Conservation (phyloP, 331 rosid genomes). For the Telfairia occidentalis region DNA sequence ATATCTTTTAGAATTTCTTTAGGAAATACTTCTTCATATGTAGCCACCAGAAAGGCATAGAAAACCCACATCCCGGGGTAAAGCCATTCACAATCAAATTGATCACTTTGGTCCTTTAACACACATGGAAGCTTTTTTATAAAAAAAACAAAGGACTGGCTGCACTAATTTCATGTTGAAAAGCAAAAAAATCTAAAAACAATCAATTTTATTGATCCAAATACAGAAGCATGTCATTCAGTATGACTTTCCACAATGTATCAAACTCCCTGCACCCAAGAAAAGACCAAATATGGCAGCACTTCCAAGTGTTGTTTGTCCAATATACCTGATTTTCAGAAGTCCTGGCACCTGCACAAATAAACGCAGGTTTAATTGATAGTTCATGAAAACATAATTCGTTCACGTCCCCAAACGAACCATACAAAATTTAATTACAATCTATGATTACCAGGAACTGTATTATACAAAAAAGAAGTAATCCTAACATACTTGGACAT, state of each 20-base stretch:
- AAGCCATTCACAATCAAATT: background rate
- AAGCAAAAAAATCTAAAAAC: background rate
- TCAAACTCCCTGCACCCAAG: conserved; percentile 86
- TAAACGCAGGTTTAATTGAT: background rate
- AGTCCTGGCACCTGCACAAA: conserved; percentile 72
- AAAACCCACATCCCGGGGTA: background rate
- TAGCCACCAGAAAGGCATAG: background rate
- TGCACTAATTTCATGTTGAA: conserved; percentile 1
- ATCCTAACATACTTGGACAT: background rate
- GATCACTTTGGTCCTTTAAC: background rate
- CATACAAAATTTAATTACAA: background rate
- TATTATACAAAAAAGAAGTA: background rate
- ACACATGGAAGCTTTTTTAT: background rate
- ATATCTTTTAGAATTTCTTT: background rate
- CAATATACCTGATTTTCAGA: conserved; percentile 72
- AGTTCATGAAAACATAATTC: background rate
- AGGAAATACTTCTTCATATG: background rate
- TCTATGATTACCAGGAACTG: background rate
- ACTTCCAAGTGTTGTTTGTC: conserved; percentile 74
- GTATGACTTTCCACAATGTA: conserved; percentile 90
- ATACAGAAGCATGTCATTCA: conserved; percentile 6
- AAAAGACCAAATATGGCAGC: conserved; percentile 80
- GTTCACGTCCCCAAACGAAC: too few species aligned
- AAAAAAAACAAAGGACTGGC: background rate
- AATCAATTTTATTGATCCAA: background rate